Conservation (phyloP, 305 asterid species). For the Lippia alba region DNA sequence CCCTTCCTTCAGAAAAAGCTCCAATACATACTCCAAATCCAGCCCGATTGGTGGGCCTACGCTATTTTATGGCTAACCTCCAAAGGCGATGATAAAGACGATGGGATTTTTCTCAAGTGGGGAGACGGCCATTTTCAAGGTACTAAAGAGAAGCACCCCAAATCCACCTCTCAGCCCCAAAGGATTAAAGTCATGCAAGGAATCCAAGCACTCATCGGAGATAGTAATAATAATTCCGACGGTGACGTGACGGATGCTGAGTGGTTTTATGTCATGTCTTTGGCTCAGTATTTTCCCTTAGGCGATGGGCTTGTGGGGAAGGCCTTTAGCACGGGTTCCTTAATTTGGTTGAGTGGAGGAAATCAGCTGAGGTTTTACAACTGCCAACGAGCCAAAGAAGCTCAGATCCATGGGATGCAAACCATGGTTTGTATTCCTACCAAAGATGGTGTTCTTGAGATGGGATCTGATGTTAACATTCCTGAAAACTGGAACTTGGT, state of each 20-base stretch:
- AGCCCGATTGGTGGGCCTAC: slow-evolving; percentile 57
- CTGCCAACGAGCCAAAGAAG: slow-evolving; percentile 74
- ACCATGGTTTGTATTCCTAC: slow-evolving; percentile 72
- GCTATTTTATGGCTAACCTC: slow-evolving; percentile 57
- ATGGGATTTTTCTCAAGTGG: slow-evolving; percentile 46
- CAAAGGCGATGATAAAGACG: slow-evolving; percentile 41
- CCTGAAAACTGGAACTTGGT: slow-evolving; percentile 50
- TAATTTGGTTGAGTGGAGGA: slow-evolving; percentile 63
- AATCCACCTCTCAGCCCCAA: slow-evolving; percentile 41
- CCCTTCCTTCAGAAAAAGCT: slow-evolving; percentile 52
- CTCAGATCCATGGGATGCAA: slow-evolving; percentile 66
- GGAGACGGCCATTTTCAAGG: slow-evolving; percentile 63
- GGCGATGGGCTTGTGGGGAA: slow-evolving; percentile 66
- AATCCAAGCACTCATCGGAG: slow-evolving; percentile 52
- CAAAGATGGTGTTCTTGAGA: slow-evolving; percentile 56
- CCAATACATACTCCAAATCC: slow-evolving; percentile 51
- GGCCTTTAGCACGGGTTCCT: slow-evolving; percentile 57
- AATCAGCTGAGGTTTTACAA: slow-evolving; percentile 59
- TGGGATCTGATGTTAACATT: slow-evolving; percentile 58
- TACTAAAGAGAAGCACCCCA: slow-evolving; percentile 28
- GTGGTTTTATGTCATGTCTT: slow-evolving; percentile 88
- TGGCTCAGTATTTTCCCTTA: slow-evolving; percentile 58
- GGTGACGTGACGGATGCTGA: slow-evolving; percentile 69
- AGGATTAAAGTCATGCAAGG: slow-evolving; percentile 53
- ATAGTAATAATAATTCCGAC: not conserved